These are phyloP conservation scores for Candida boidinii DNA, from an alignment of 805 yeast species.

Conservation along the genomic window DNA sequence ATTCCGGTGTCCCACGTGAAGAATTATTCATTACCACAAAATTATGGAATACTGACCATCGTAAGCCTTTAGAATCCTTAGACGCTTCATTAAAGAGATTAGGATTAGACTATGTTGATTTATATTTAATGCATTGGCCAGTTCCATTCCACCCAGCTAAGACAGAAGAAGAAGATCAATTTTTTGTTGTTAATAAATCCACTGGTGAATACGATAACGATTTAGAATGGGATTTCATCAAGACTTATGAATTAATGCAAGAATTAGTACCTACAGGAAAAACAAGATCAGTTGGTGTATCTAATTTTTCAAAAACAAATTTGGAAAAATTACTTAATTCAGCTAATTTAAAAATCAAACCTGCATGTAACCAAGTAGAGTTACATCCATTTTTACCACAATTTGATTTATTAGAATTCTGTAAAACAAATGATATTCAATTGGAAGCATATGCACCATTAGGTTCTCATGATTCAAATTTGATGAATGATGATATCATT, in stretches of 20 bases:
- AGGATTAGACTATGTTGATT: constrained; percentile 68
- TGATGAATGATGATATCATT: constrained; percentile 36
- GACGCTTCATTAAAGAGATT: constrained; percentile 52
- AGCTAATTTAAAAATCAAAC: constrained; percentile 41
- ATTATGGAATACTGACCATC: constrained; percentile 49
- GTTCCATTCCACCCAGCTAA: constrained; percentile 37
- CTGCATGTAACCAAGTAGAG: constrained; percentile 72
- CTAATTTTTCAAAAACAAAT: constrained; percentile 55
- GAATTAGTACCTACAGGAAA: constrained; percentile 40
- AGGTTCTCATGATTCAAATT: constrained; percentile 51
- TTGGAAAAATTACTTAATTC: constrained; percentile 40
- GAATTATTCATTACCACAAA: constrained; percentile 68
- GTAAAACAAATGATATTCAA: constrained; percentile 42
- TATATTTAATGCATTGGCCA: constrained; percentile 83
- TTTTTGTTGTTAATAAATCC: constrained; percentile 7
- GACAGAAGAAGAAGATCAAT: constrained; percentile 20
- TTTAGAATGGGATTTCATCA: constrained; percentile 29
- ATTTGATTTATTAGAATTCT: constrained; percentile 43
- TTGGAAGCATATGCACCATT: constrained; percentile 76
- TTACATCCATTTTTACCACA: constrained; percentile 66
- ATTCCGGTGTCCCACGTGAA: constrained; percentile 53
- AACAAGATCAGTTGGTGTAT: constrained; percentile 64
- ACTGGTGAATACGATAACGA: constrained; percentile 21
- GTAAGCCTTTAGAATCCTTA: constrained; percentile 41
- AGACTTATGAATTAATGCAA: constrained; percentile 61